Evolutionary conservation across 805 yeast genomes (phyloP).

Genomic region (Candida pini): DNA sequence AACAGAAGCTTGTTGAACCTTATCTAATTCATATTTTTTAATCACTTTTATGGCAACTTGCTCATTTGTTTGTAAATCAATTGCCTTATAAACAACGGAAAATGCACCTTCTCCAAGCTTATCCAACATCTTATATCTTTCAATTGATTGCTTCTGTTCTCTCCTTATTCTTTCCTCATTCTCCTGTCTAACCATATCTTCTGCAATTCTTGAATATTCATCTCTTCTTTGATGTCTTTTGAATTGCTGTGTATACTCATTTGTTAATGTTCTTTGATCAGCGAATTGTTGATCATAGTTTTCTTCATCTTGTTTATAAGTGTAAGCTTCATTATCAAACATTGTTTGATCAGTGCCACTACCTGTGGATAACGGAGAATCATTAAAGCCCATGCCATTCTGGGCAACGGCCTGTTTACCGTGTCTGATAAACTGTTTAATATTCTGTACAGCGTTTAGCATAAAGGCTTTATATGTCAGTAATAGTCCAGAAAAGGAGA

Average conservation of each 20-base stretch:
- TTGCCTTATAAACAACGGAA: slow-evolving; percentile 47
- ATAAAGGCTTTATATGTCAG: no score
- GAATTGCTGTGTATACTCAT: no score
- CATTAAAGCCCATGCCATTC: no score
- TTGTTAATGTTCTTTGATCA: slow-evolving; percentile 2
- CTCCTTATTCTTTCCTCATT: slow-evolving; percentile 16
- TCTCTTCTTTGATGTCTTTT: slow-evolving; percentile 17
- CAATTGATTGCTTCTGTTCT: slow-evolving; percentile 23
- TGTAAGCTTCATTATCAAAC: no score
- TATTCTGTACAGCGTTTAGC: slow-evolving; percentile 24
- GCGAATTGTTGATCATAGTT: no score
- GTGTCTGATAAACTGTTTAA: slow-evolving; percentile 38
- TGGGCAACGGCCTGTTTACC: slow-evolving; percentile 38
- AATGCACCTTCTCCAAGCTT: slow-evolving; percentile 60
- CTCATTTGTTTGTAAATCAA: slow-evolving; percentile 31
- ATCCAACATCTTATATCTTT: slow-evolving; percentile 37
- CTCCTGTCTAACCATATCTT: slow-evolving; percentile 29
- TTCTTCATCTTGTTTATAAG: no score
- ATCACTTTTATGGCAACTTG: slow-evolving; percentile 55
- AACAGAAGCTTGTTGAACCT: slow-evolving; percentile 59
- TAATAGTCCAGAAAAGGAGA: no score
- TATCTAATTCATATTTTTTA: slow-evolving; percentile 62
- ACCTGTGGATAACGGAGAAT: not conserved
- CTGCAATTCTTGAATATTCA: slow-evolving; percentile 27
- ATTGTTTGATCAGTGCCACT: no score